Evolutionary conservation across 768 basidiomycete genomes (phyloP).

Genomic region (Strobilomyces echinocephalus): DNA sequence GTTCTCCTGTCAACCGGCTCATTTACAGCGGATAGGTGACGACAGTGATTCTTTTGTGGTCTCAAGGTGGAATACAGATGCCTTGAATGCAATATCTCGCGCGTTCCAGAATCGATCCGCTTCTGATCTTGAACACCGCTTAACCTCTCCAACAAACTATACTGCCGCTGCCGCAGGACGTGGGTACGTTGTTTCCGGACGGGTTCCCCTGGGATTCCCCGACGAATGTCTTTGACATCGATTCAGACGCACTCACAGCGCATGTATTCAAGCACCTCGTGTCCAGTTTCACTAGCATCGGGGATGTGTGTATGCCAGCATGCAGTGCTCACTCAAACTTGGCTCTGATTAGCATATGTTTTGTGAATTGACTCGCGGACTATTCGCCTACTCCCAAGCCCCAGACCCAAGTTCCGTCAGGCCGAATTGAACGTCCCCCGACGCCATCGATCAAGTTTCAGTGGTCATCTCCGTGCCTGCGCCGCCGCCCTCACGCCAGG

Average conservation of each 20-base stretch:
- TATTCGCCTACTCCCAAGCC: too few species aligned
- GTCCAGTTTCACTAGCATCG: too few species aligned
- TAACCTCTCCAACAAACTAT: background rate
- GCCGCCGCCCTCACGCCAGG: background rate
- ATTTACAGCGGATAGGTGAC: too few species aligned
- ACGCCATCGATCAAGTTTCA: background rate
- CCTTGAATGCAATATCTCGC: background rate
- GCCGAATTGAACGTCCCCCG: background rate
- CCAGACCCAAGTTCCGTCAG: too few species aligned
- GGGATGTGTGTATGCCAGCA: too few species aligned
- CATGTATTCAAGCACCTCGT: too few species aligned
- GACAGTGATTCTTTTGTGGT: background rate
- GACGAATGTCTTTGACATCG: background rate
- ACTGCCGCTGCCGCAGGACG: background rate
- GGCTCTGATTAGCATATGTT: background rate
- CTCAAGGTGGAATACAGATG: background rate
- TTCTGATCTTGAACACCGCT: conserved; percentile 5
- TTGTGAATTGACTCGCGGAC: too few species aligned
- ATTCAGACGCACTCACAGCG: too few species aligned
- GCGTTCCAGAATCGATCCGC: background rate
- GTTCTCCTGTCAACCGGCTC: too few species aligned
- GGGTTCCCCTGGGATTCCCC: background rate
- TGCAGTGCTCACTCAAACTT: background rate
- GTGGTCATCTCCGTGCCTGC: background rate
- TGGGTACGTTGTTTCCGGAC: background rate